phyloP scores from a whole-genome alignment of 352 stramenopile species.

The Phytophthora fragariaefolia region DNA sequence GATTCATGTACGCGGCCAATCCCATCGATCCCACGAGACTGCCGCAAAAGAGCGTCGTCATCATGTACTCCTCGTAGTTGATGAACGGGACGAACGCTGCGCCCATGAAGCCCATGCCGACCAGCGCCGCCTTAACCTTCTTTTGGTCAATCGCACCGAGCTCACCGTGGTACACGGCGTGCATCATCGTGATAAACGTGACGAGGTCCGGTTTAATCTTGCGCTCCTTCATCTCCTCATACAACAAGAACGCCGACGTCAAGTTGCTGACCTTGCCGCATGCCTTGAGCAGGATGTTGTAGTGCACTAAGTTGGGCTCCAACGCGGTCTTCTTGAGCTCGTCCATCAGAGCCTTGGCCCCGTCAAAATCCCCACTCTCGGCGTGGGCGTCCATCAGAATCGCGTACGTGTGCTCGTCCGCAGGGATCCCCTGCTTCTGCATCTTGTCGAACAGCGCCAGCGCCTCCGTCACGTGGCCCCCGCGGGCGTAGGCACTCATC shows the following conservation, averaged over 20 bases:
- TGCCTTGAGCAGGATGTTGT: conserved; percentile 83
- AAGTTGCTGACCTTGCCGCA: conserved; percentile 79
- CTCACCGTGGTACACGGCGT: conserved; percentile 85
- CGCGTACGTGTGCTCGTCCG: conserved; percentile 69
- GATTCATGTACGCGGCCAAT: conserved; percentile 86
- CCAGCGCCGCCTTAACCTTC: conserved; percentile 72
- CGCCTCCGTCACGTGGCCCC: conserved; percentile 52
- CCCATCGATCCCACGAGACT: conserved; percentile 84
- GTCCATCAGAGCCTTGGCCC: conserved; percentile 56
- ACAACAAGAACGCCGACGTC: conserved; percentile 76
- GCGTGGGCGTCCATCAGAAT: conserved; percentile 81
- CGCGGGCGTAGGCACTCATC: conserved; percentile 73
- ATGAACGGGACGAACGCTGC: conserved; percentile 70
- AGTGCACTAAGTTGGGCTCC: conserved; percentile 68
- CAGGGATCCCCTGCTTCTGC: conserved; percentile 51
- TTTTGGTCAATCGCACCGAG: conserved; percentile 66
- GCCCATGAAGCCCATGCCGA: conserved; percentile 62
- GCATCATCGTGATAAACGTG: conserved; percentile 91
- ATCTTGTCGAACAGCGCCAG: conserved; percentile 70
- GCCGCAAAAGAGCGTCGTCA: conserved; percentile 77
- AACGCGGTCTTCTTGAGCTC: conserved; percentile 52
- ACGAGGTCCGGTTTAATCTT: conserved; percentile 74
- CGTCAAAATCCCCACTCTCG: conserved; percentile 64
- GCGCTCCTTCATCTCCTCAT: conserved; percentile 86
- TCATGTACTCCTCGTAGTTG: conserved; percentile 76